Percentiles rank a stretch among this genome's conserved stretches.
Conservation (phyloP, 1,284 basidiomycete species). For the Trichosporon sp. region DNA sequence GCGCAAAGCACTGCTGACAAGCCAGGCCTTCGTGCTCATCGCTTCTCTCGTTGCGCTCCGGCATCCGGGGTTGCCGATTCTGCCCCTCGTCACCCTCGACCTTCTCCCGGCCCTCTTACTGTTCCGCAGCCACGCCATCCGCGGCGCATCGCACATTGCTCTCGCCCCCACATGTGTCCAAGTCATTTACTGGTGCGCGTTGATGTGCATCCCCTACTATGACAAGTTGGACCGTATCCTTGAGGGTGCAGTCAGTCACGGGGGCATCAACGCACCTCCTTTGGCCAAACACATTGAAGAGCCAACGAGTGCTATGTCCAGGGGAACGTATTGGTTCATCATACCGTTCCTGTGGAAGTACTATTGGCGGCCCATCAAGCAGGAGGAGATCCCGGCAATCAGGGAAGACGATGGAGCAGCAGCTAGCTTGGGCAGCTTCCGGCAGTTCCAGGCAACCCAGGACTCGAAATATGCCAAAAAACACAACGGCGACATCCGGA, state of each 20-base stretch:
- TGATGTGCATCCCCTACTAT: slow-evolving; percentile 44
- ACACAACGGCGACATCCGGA: slow-evolving; percentile 23
- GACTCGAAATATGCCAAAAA: slow-evolving; percentile 22
- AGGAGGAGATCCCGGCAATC: slow-evolving; percentile 51
- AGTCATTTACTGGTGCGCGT: slow-evolving; percentile 36
- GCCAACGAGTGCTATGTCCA: slow-evolving; percentile 40
- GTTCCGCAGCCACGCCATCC: slow-evolving; percentile 34
- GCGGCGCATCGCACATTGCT: slow-evolving; percentile 18
- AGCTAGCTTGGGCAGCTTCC: slow-evolving; percentile 46
- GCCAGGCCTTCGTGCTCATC: slow-evolving; percentile 11
- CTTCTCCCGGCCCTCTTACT: slow-evolving; percentile 38
- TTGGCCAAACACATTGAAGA: slow-evolving; percentile 36
- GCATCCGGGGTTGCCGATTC: slow-evolving; percentile 22
- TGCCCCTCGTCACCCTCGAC: slow-evolving; percentile 39
- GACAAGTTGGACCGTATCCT: slow-evolving; percentile 39
- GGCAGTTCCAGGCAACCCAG: slow-evolving; percentile 32
- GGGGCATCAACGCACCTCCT: slow-evolving; percentile 27
- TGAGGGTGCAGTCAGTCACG: slow-evolving; percentile 30
- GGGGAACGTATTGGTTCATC: slow-evolving; percentile 48
- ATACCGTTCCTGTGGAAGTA: slow-evolving; percentile 49
- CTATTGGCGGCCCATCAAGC: slow-evolving; percentile 46
- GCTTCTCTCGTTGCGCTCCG: slow-evolving; percentile 25
- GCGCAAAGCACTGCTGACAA: neutral
- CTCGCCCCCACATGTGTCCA: slow-evolving; percentile 32
- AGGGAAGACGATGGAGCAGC: slow-evolving; percentile 53